Evolutionary conservation across 2,329 filamentous ascomycete genomes (phyloP).

Genomic region (Alternaria consortialis): DNA sequence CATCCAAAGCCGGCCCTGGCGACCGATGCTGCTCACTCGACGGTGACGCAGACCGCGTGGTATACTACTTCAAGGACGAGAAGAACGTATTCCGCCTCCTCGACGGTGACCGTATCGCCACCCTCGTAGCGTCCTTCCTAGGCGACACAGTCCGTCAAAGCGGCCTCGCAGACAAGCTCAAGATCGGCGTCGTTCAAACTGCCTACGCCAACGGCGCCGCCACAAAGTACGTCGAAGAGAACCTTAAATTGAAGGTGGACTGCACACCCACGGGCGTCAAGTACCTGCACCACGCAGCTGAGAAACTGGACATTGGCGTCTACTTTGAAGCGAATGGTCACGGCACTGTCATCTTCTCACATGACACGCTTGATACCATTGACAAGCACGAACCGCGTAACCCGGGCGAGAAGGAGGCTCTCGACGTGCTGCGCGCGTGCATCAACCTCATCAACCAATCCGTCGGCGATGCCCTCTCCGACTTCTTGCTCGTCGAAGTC

Average conservation of each 20-base stretch:
- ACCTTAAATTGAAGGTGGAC: slow-evolving; percentile 86
- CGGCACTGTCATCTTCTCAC: slow-evolving; percentile 93
- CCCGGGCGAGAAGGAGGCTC: slow-evolving; percentile 87
- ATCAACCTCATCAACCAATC: slow-evolving; percentile 97
- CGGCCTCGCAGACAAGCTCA: slow-evolving; percentile 79
- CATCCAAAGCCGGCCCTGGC: slow-evolving; percentile 76
- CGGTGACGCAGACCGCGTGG: slow-evolving; percentile 92
- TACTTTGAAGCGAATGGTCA: slow-evolving; percentile 99
- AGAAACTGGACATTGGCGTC: slow-evolving; percentile 92
- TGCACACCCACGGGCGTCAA: slow-evolving; percentile 97
- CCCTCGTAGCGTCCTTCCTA: slow-evolving; percentile 91
- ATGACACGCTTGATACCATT: slow-evolving; percentile 81
- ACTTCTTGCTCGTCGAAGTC: slow-evolving; percentile 94
- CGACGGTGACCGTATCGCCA: slow-evolving; percentile 96
- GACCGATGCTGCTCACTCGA: slow-evolving; percentile 91
- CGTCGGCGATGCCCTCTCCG: slow-evolving; percentile 93
- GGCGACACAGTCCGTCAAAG: slow-evolving; percentile 84
- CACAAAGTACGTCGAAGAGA: slow-evolving; percentile 89
- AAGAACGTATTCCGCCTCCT: slow-evolving; percentile 88
- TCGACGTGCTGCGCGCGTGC: slow-evolving; percentile 83
- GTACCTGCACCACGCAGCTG: slow-evolving; percentile 95
- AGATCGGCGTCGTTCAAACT: slow-evolving; percentile 94
- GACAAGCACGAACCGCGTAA: slow-evolving; percentile 83
- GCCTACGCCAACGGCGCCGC: slow-evolving; percentile 97
- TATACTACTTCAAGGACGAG: slow-evolving; percentile 91